Conservation (phyloP, 441 rosid genomes). For the Gossypium laxum region DNA sequence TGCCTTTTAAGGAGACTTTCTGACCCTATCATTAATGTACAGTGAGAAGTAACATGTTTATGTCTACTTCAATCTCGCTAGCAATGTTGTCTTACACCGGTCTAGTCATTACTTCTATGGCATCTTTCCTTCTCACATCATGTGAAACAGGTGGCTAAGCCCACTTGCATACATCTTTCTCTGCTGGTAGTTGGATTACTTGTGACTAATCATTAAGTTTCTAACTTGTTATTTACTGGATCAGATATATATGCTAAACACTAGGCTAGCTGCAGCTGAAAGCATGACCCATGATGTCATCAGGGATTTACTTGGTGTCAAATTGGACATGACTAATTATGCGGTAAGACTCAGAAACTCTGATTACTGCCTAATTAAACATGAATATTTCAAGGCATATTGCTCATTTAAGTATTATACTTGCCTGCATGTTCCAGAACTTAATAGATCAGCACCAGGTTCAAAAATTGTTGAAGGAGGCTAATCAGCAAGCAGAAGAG, state of each 20-base stretch:
- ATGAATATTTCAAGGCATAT: conserved; percentile 3
- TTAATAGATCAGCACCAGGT: conserved; percentile 67
- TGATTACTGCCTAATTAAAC: conserved; percentile 5
- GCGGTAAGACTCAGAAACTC: conserved; percentile 56
- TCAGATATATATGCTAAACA: conserved; percentile 63
- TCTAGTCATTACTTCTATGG: neutral
- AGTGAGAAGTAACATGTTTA: neutral
- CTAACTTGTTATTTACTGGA: conserved; percentile 18
- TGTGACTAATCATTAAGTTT: conserved; percentile 1
- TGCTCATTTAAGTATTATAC: conserved; percentile 6
- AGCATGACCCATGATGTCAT: conserved; percentile 96
- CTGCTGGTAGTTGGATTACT: neutral
- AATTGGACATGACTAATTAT: conserved; percentile 73
- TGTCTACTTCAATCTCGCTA: neutral
- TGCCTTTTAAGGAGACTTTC: conserved; percentile 1
- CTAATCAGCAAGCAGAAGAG: conserved; percentile 56
- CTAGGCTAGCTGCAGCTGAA: conserved; percentile 86
- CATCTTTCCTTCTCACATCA: neutral
- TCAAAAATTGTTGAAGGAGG: conserved; percentile 56
- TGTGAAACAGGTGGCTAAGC: neutral
- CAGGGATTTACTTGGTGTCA: conserved; percentile 85
- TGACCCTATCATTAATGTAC: neutral
- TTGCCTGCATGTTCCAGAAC: conserved; percentile 40
- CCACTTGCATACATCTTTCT: neutral
- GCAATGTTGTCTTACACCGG: neutral